phyloP scores from a whole-genome alignment of 805 yeast genomes.

The Wickerhamomyces hampshirensis region DNA sequence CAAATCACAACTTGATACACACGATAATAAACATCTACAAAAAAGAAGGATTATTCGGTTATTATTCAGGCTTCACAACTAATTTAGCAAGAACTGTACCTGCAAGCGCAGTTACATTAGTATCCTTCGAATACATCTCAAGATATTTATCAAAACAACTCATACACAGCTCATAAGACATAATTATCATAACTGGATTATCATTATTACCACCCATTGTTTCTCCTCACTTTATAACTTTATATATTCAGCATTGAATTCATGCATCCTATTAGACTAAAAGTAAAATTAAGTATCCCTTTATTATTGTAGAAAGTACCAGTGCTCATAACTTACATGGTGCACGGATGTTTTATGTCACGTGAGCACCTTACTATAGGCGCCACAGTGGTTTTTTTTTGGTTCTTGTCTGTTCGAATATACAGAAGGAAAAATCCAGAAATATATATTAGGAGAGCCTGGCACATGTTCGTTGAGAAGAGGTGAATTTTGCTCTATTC shows the following conservation, averaged over 20 bases:
- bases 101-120: conserved; percentile 90
- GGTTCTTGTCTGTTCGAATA: too few species aligned
- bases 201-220: too few species aligned
- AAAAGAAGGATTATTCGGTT: conserved; percentile 76
- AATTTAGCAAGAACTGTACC: conserved; percentile 91
- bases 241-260: neutral
- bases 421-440: too few species aligned
- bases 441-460: too few species aligned
- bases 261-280: neutral
- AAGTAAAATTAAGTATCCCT: too few species aligned
- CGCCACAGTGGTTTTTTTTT: neutral
- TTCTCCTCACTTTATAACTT: neutral
- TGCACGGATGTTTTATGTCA: too few species aligned
- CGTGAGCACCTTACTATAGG: neutral
- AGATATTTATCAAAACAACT: conserved; percentile 13
- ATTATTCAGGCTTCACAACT: conserved; percentile 84
- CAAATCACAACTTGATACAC: conserved; percentile 16
- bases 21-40: conserved; percentile 28
- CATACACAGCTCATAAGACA: neutral
- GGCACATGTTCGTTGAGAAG: neutral
- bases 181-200: neutral
- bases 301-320: too few species aligned
- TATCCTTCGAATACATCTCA: conserved; percentile 77
- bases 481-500: neutral
- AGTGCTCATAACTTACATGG: too few species aligned